Base-by-base conservation (phyloP, 2,329 filamentous ascomycete genomes). In the Penicillium sclerotigenum region DNA sequence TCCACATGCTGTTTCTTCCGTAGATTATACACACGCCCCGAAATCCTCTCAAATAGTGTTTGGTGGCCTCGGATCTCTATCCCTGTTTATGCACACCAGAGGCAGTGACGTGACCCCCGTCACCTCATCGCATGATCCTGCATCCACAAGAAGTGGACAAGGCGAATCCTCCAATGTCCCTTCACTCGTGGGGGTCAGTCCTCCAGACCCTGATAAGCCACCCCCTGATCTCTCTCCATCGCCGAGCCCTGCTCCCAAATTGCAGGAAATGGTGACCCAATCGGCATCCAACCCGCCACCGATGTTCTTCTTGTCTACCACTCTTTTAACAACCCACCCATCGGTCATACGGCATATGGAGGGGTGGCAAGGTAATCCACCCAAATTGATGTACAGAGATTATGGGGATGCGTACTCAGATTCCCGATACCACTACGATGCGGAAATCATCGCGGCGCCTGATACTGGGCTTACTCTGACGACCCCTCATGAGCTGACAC, bases 361-460 rank as follows among this genome's bases (percentile, higher is more conserved):
- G 62, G 50, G 14, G 60, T 75, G 46, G 58, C 41, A 11, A 54
- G 40, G 10, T n/a, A 55, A 3, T 18, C 37, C n/a, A 26, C 62
- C 48, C 20, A 57, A 41, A n/a, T 28, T 70, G 1, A 51, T 69
- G 34, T 72, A 71, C 49, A 57, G 68, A 46, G 69, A 70, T 28
- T 67, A 68, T 31, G 42, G 47, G 16, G 10, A 38, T 10, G 16
- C 5, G 8, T n/a, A 6, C 31, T 31, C 43, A 5, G 45, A 47
- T 24, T 14, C 49, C 13, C 7, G 16, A 14, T 20, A 24, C 28
- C 29, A 18, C 28, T n/a, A 41, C 8, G 70, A 75, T 60, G 70
- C 89, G 3, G 91, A 96, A 64, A 72, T 96, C 3, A 82, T 88
- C 1, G 65, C 92, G 5, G 89, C 89, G 0, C 85, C 89, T 0